Evolutionary conservation across 768 basidiomycete species (phyloP), one percentile per base, ranked within the genome.

Genomic region (Suillus fuscotomentosus): DNA sequence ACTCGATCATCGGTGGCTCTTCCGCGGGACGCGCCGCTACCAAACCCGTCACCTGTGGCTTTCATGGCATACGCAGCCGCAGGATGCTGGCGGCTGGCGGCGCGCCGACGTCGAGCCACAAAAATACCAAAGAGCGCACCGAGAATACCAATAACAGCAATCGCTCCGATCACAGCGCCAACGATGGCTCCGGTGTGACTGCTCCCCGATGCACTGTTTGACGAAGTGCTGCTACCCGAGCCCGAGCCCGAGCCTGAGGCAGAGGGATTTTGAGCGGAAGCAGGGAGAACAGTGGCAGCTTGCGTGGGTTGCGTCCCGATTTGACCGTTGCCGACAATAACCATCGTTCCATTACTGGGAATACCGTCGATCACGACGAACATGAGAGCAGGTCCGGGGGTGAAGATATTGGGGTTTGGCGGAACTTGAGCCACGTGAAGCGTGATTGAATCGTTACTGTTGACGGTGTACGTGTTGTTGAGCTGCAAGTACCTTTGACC

Each of bases 281-380:
- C 20, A 6, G 74, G 74, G 43, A 75, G 73, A 24, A 64, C 54
- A 9, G 62, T 64, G 34, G 63, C 66, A 9, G 50, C 20, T 70
- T 34, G 66, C 0, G 79, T 84, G 2, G 90, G 82, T 73, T 97
- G 96, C 2, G 75, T 76, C 57, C 87, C 92, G n/a, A 97, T 81
- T 61, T 85, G 74, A 1, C 96, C 95, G 63, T 80, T 88, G 5
- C 96, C 96, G 31, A 95, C 82, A 63, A 87, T 92, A 62, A 96
- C 83, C 75, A 83, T 84, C 13, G 86, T 84, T 2, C 90, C 95
- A 65, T 88, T 89, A 60, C 88, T 89, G 3, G 95, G 96, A 14
- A 97, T 86, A 47, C 94, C 95, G 67, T 89, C 82, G 66, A 98
- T 84, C 42, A 87, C 90, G 64, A 96, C 91, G 71, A 87, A 97